phyloP scores from a whole-genome alignment of 768 basidiomycete genomes.

The Suillus alpinus region DNA sequence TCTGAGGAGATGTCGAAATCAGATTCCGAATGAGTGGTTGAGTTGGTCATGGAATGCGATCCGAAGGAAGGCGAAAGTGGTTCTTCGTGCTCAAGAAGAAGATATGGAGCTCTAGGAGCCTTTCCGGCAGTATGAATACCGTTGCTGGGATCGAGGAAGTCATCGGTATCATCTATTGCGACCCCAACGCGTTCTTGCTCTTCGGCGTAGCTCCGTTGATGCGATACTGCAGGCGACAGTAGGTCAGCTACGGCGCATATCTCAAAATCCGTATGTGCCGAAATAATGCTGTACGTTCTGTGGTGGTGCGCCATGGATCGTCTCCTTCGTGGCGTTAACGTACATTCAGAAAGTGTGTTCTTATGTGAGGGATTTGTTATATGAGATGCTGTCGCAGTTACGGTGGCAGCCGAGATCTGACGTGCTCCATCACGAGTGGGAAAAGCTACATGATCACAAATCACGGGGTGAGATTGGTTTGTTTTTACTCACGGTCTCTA shows the following conservation, averaged over 20 bases:
- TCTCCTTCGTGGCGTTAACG: conserved; percentile 19
- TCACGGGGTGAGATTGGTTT: conserved; percentile 23
- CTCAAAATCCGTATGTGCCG: conserved; percentile 47
- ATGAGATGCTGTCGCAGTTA: conserved; percentile 12
- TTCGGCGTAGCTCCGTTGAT: conserved; percentile 19
- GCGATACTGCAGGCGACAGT: conserved; percentile 35
- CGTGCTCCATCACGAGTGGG: conserved; percentile 15
- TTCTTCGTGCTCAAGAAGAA: conserved; percentile 31
- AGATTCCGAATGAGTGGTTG: conserved; percentile 30
- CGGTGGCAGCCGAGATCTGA: conserved; percentile 12
- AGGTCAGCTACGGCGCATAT: conserved; percentile 50
- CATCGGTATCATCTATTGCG: conserved; percentile 29
- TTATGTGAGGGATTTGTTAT: conserved; percentile 20
- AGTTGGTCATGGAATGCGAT: conserved; percentile 12
- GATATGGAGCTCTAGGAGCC: conserved; percentile 14
- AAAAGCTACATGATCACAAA: conserved; percentile 18
- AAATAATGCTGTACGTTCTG: conserved; percentile 42
- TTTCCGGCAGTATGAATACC: conserved; percentile 9
- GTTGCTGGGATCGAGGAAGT: conserved; percentile 27
- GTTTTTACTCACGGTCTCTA: conserved; percentile 18
- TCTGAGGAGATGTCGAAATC: conserved; percentile 33
- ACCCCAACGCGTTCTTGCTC: conserved; percentile 21
- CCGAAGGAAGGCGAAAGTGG: conserved; percentile 25
- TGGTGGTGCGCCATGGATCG: conserved; percentile 23
- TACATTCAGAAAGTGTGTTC: conserved; percentile 22